Conservation (phyloP, 2,329 filamentous ascomycete genomes). For the Colletotrichum filicis region DNA sequence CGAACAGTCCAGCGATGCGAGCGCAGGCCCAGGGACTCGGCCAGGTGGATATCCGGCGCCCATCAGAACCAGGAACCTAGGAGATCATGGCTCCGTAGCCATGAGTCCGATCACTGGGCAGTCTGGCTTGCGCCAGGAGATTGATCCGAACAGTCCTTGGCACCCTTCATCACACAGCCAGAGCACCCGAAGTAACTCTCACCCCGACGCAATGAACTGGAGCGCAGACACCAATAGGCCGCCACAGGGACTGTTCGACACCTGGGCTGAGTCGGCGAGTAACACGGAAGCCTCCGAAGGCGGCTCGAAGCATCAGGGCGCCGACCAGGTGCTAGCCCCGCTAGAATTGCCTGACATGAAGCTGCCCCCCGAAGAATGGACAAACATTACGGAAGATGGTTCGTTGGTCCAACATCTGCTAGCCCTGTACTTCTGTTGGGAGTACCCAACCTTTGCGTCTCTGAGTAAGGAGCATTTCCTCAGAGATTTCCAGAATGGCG, state of each 20-base stretch:
- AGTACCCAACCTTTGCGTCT: conserved; percentile 79
- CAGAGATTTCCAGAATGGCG: conserved; percentile 70
- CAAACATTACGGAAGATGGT: conserved; percentile 67
- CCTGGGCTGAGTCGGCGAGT: conserved; percentile 59
- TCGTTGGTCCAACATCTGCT: conserved; percentile 72
- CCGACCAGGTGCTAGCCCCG: conserved; percentile 61
- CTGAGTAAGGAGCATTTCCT: conserved; percentile 79
- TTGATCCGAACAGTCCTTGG: conserved; percentile 60
- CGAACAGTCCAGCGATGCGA: conserved; percentile 39
- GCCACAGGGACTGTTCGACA: conserved; percentile 58
- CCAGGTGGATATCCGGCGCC: conserved; percentile 39
- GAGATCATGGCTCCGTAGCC: conserved; percentile 23
- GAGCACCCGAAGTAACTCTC: conserved; percentile 57
- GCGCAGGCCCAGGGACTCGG: conserved; percentile 39
- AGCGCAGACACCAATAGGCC: conserved; percentile 50
- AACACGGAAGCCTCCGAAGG: conserved; percentile 41
- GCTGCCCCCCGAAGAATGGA: conserved; percentile 64
- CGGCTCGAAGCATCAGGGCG: conserved; percentile 41
- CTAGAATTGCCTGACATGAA: conserved; percentile 55
- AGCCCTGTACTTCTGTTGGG: conserved; percentile 78
- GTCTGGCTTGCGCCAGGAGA: conserved; percentile 48
- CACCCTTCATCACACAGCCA: conserved; percentile 59
- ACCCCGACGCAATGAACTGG: conserved; percentile 60
- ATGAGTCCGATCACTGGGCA: conserved; percentile 46
- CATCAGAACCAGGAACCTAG: conserved; percentile 28